Evolutionary conservation across 768 basidiomycete species (phyloP).

Genomic region (Tylopilus sp.): DNA sequence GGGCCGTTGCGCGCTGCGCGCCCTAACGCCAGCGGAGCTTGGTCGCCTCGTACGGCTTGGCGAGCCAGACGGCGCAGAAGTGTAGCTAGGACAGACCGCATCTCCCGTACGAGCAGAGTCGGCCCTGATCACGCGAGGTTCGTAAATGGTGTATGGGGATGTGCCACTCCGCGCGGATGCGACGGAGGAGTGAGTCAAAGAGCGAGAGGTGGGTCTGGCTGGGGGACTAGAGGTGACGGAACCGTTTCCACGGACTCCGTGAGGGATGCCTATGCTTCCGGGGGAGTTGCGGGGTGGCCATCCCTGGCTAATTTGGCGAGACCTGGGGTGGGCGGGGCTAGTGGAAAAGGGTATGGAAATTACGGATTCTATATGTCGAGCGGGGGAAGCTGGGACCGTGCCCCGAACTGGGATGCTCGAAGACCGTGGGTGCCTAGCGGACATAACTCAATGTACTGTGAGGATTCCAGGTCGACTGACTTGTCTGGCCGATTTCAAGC

Average conservation of each 20-base stretch:
- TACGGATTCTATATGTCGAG: slow-evolving; percentile 61
- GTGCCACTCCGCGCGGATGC: slow-evolving; percentile 31
- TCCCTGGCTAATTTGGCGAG: slow-evolving; percentile 36
- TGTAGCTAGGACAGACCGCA: slow-evolving; percentile 37
- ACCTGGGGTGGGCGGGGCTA: slow-evolving; percentile 37
- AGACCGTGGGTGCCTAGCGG: slow-evolving; percentile 53
- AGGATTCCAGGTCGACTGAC: not conserved
- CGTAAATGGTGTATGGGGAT: slow-evolving; percentile 38
- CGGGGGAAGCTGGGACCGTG: slow-evolving; percentile 41
- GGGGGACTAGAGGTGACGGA: slow-evolving; percentile 35
- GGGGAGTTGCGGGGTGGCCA: slow-evolving; percentile 26
- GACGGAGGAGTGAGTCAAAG: slow-evolving; percentile 37
- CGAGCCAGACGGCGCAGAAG: slow-evolving; percentile 39
- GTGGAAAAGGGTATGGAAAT: slow-evolving; percentile 58
- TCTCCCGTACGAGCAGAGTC: slow-evolving; percentile 44
- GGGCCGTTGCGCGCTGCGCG: slow-evolving; percentile 22
- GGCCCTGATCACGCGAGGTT: slow-evolving; percentile 70
- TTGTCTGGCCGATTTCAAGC: not conserved
- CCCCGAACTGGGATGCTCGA: slow-evolving; percentile 64
- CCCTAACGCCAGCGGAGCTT: slow-evolving; percentile 35
- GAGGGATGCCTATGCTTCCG: slow-evolving; percentile 36
- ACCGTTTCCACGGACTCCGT: slow-evolving; percentile 37
- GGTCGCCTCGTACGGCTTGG: slow-evolving; percentile 47
- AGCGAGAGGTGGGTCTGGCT: slow-evolving; percentile 42
- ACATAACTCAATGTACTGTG: slow-evolving; percentile 33